Percentiles rank a stretch among this genome's conserved stretches.
Evolutionary conservation across 768 basidiomycete species (phyloP).

Genomic region (Neoboletus brunneissimus): DNA sequence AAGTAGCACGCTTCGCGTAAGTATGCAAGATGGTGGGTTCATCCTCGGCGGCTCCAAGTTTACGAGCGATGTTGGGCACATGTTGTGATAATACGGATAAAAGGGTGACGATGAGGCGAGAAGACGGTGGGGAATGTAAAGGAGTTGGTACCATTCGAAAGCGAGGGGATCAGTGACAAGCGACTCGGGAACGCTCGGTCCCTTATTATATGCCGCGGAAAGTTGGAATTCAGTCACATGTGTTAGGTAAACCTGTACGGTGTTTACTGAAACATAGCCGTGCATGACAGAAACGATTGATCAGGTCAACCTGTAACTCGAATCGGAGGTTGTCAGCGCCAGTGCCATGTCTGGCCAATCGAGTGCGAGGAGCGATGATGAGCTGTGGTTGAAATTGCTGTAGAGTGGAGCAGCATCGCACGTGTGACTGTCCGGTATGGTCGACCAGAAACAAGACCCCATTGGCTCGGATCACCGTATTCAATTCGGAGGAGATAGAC

Average conservation of each 20-base stretch:
- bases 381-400: too few relatives aligned
- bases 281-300: background rate
- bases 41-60: slow-evolving; percentile 5
- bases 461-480: too few relatives aligned
- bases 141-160: slow-evolving; percentile 41
- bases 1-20: slow-evolving; percentile 32
- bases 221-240: background rate
- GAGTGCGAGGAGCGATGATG: too few relatives aligned
- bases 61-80: slow-evolving; percentile 41
- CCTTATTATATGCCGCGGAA: slow-evolving; percentile 2
- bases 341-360: background rate
- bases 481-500: too few relatives aligned
- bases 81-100: slow-evolving; percentile 43
- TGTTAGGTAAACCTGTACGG: background rate
- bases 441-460: too few relatives aligned
- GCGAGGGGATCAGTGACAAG: background rate
- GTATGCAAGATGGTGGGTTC: slow-evolving; percentile 22
- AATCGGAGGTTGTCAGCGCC: background rate
- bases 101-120: slow-evolving; percentile 45
- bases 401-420: too few relatives aligned
- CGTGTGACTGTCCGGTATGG: too few relatives aligned
- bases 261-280: background rate
- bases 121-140: slow-evolving; percentile 33
- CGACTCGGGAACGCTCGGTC: background rate
- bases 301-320: background rate